Evolutionary conservation across 1,139 yeast genomes (phyloP).

Genomic region (Yamadazyma dendronema): DNA sequence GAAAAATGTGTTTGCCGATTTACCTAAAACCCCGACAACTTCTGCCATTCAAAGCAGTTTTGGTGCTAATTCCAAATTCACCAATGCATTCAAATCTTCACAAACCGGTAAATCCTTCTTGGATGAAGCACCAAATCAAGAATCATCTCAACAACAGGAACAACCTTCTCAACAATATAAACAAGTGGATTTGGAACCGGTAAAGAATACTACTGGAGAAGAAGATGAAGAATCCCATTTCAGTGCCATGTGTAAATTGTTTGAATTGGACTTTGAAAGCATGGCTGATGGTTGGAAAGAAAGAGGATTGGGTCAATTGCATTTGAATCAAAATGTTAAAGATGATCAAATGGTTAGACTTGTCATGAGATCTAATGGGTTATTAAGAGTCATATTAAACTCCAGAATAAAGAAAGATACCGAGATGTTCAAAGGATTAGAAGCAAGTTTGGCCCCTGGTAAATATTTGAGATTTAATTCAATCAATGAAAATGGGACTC

Average conservation of each 20-base stretch:
- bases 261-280: conserved; percentile 65
- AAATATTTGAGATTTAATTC: conserved; percentile 72
- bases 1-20: conserved; percentile 37
- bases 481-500: conserved; percentile 51
- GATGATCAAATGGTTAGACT: conserved; percentile 46
- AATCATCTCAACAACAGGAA: conserved; percentile 15
- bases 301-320: conserved; percentile 85
- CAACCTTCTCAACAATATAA: conserved; percentile 38
- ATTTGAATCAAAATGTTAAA: conserved; percentile 59
- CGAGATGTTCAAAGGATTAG: conserved; percentile 73
- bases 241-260: conserved; percentile 74
- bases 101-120: conserved; percentile 54
- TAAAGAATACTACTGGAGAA: conserved; percentile 76
- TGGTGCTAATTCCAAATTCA: conserved; percentile 60
- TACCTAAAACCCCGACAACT: conserved; percentile 6
- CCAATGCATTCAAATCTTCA: conserved; percentile 55
- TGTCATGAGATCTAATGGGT: conserved; percentile 90
- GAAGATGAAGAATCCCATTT: conserved; percentile 75
- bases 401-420: conserved; percentile 58
- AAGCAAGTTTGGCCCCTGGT: conserved; percentile 75
- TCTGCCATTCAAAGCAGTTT: conserved; percentile 35
- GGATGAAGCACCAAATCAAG: conserved; percentile 38
- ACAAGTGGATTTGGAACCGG: conserved; percentile 52
- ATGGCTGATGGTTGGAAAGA: conserved; percentile 89
- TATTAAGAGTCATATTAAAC: conserved; percentile 79